phyloP scores from a whole-genome alignment of 1,284 basidiomycete species.

The Volvariella surrecta region DNA sequence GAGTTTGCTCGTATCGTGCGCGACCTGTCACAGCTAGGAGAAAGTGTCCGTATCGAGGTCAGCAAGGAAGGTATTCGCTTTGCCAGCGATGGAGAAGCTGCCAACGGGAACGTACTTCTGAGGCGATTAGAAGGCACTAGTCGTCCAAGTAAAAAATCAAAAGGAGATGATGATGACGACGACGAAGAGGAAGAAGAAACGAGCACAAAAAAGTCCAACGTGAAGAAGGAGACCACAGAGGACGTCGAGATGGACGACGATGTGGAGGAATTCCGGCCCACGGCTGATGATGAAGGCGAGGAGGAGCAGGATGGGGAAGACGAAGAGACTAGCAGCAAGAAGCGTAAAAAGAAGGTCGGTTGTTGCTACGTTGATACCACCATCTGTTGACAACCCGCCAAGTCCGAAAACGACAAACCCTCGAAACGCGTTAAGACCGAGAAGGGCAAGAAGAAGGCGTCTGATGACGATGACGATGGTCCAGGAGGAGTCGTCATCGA shows the following conservation, averaged over 20 bases:
- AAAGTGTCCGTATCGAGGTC: conserved; percentile 94
- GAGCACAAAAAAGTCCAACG: conserved; percentile 37
- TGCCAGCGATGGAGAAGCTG: conserved; percentile 88
- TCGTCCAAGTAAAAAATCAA: conserved; percentile 31
- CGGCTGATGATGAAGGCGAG: conserved; percentile 43
- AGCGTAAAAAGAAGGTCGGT: conserved; percentile 66
- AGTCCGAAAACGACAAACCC: conserved; percentile 23
- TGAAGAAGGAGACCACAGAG: conserved; percentile 17
- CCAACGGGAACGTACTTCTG: conserved; percentile 84
- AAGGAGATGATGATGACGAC: conserved; percentile 36
- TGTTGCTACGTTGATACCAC: background rate
- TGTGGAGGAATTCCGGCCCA: conserved; percentile 28
- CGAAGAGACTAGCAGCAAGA: conserved; percentile 24
- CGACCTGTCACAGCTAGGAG: conserved; percentile 89
- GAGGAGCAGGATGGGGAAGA: conserved; percentile 49
- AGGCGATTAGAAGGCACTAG: conserved; percentile 47
- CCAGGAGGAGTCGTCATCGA: conserved; percentile 62
- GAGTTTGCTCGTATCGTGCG: conserved; percentile 94
- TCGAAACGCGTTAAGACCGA: conserved; percentile 37
- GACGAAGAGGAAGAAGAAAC: conserved; percentile 36
- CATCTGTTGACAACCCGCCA: background rate
- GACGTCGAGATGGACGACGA: conserved; percentile 46
- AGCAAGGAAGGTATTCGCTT: conserved; percentile 97
- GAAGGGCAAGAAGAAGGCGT: conserved; percentile 33
- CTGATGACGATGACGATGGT: conserved; percentile 38